phyloP scores from a whole-genome alignment of 1,284 basidiomycete species.

The Rhodotorula sp. region DNA sequence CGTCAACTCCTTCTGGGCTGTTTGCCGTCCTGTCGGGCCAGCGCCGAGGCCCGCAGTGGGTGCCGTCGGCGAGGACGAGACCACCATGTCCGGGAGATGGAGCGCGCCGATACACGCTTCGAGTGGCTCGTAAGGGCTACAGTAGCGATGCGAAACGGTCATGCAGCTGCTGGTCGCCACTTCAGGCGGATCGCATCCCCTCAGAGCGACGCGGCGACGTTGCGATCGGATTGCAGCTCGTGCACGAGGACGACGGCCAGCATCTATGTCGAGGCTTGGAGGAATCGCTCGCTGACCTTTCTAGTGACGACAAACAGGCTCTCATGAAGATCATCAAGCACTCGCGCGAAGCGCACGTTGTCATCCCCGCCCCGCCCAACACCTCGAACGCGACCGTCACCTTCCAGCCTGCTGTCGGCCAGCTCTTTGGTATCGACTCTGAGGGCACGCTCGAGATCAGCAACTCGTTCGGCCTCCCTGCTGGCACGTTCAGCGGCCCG shows the following conservation, averaged over 20 bases:
- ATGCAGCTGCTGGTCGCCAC: no score
- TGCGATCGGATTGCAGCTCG: neutral
- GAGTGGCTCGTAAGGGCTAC: no score
- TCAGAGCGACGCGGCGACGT: no score
- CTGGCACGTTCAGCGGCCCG: slow-evolving; percentile 48
- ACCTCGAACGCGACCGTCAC: slow-evolving; percentile 66
- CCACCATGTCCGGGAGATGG: no score
- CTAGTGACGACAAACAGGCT: slow-evolving; percentile 58
- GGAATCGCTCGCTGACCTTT: neutral
- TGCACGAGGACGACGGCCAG: neutral
- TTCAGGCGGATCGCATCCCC: no score
- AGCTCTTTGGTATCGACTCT: slow-evolving; percentile 86
- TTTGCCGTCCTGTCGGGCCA: no score
- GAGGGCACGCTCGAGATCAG: slow-evolving; percentile 88
- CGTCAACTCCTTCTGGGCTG: neutral
- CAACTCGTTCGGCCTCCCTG: slow-evolving; percentile 85
- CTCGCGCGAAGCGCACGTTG: slow-evolving; percentile 52
- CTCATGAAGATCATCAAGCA: slow-evolving; percentile 89
- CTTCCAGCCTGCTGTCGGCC: slow-evolving; percentile 68
- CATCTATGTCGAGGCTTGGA: neutral
- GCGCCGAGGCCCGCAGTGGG: no score
- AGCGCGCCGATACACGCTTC: no score
- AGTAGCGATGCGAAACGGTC: no score
- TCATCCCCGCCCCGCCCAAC: slow-evolving; percentile 44
- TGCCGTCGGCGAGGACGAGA: no score